These are phyloP conservation scores for Triticum aestivum DNA, from an alignment of 176 grass and related monocot genomes.

Conservation along the genomic window DNA sequence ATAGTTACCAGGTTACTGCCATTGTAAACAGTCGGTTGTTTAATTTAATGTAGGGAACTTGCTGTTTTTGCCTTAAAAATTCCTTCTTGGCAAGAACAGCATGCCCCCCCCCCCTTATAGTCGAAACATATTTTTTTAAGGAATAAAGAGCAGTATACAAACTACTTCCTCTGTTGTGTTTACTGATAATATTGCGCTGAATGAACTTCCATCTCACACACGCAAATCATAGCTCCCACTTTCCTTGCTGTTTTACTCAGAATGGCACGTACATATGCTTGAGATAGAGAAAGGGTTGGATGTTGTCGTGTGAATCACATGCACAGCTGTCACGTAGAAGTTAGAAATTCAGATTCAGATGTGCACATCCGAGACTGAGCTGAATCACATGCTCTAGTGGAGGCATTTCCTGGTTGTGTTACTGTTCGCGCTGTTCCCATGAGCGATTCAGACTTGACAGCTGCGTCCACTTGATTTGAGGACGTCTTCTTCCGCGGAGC, in stretches of 20 bases:
- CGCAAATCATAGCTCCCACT: neutral
- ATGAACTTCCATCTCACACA: neutral
- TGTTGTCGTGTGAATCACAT: neutral
- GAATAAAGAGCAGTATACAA: neutral
- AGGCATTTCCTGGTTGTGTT: neutral
- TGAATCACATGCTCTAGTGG: constrained; percentile 9
- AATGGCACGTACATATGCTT: neutral
- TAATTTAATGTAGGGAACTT: constrained; percentile 3
- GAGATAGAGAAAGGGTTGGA: neutral
- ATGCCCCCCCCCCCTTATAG: neutral
- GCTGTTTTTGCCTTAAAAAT: constrained; percentile 22
- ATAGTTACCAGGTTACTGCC: constrained; percentile 8
- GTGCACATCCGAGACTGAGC: neutral
- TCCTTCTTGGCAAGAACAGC: constrained; percentile 5
- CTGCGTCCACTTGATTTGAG: constrained; percentile 14
- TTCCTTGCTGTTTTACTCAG: neutral
- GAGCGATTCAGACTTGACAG: neutral
- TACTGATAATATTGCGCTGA: neutral
- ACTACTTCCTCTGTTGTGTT: neutral
- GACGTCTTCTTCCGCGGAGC: constrained; percentile 33
- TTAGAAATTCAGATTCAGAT: neutral
- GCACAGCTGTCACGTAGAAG: neutral
- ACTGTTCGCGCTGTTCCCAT: neutral
- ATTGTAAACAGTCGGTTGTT: constrained; percentile 21
- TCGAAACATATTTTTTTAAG: neutral